Percentiles rank a stretch among this genome's conserved stretches.
Conservation (phyloP, 148 eudicot genomes). For the Camellia japonica region DNA sequence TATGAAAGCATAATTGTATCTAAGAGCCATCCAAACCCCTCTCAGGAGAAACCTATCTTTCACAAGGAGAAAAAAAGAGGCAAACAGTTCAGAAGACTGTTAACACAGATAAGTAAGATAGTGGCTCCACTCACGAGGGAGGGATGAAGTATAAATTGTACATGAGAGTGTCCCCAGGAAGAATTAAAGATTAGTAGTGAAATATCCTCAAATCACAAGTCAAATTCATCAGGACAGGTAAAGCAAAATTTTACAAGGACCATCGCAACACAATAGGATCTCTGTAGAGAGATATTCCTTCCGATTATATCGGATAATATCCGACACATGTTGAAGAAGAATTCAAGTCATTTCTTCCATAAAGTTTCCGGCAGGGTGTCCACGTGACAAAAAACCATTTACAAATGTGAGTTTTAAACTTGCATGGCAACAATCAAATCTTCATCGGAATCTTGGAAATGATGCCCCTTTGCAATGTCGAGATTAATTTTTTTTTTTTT, state of each 20-base stretch:
- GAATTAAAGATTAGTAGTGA: neutral
- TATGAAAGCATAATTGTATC: neutral
- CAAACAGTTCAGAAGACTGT: neutral
- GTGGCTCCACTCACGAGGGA: neutral
- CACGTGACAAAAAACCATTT: neutral
- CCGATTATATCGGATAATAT: neutral
- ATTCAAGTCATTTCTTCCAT: conserved; percentile 6
- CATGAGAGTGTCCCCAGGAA: neutral
- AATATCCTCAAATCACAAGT: neutral
- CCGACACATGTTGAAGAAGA: neutral
- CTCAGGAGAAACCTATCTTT: neutral
- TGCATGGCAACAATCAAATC: neutral
- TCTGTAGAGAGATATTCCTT: neutral
- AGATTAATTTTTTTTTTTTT: too few species aligned
- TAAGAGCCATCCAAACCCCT: neutral
- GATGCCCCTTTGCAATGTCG: neutral
- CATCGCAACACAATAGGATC: neutral
- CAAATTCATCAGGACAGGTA: neutral
- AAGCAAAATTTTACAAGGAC: neutral
- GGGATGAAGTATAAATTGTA: neutral
- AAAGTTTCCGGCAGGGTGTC: neutral
- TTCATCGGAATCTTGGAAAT: neutral
- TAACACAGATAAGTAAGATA: neutral
- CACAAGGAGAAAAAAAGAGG: neutral
- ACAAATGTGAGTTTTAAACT: neutral